Conservation (phyloP, 1,284 basidiomycete genomes). For the Cryptococcus neoformans region DNA sequence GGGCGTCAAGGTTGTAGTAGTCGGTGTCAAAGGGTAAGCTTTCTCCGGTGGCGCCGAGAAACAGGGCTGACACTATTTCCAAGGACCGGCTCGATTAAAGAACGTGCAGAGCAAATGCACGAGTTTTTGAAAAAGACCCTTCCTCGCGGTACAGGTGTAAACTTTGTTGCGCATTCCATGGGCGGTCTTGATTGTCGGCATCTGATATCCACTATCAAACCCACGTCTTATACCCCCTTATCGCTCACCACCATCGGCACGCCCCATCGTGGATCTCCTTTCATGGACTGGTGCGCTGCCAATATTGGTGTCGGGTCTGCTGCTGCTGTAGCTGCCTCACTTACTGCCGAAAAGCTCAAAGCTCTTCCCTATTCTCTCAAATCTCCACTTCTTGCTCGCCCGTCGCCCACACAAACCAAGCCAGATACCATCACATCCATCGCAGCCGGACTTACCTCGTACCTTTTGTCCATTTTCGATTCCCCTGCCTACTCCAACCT, state of each 20-base stretch:
- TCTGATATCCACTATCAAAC: conserved; percentile 80
- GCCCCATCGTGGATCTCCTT: conserved; percentile 92
- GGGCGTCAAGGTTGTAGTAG: conserved; percentile 92
- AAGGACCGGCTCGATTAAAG: conserved; percentile 87
- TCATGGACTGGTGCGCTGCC: conserved; percentile 98
- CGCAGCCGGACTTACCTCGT: conserved; percentile 61
- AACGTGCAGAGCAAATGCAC: conserved; percentile 77
- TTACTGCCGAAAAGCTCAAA: conserved; percentile 17
- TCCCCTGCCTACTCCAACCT: conserved; percentile 97
- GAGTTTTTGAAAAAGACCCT: conserved; percentile 66
- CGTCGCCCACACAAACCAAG: conserved; percentile 7
- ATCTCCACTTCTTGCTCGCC: conserved; percentile 51
- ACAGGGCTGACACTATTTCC: not conserved
- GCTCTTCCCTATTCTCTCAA: conserved; percentile 52
- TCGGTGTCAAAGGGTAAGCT: conserved; percentile 83
- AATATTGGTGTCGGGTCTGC: conserved; percentile 78
- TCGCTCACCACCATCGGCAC: conserved; percentile 89
- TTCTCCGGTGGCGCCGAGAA: not conserved
- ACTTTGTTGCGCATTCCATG: conserved; percentile 97
- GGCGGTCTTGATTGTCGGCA: conserved; percentile 87
- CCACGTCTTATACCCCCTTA: conserved; percentile 77
- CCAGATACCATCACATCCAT: conserved; percentile 27
- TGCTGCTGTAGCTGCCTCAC: conserved; percentile 25
- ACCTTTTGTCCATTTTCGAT: conserved; percentile 88
- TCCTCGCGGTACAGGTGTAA: conserved; percentile 65